Base-by-base conservation (phyloP, 257 asterid genomes). In the Jasminum sambac region DNA sequence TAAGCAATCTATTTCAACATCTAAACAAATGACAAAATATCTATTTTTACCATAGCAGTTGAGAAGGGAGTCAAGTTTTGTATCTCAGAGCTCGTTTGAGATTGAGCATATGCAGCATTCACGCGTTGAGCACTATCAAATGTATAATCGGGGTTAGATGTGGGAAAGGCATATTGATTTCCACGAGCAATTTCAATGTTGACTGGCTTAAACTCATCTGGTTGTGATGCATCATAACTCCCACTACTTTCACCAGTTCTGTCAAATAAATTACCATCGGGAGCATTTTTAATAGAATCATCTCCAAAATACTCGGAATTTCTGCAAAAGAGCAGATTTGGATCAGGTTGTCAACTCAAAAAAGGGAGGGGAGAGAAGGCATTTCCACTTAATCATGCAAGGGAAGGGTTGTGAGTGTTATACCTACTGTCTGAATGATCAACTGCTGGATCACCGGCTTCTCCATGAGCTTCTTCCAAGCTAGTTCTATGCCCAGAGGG, bases 251-350 rank as follows among this genome's bases (percentile, higher is more conserved):
- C 77, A 77, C 81, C 87, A 74, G 86, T 79, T 84, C 94, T 77
- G 60, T 84, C 90, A 85, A 77, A 84, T 71, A 94, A 70, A 81
- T 81, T 83, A 82, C 86, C 88, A 74, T 88, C 95, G 46, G 96
- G 69, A 40, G 83, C 84, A 84, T 84, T 84, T 77, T 91, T 73
- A 64, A 81, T 81, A 65, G 96, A 82, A 72, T 83, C 95, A 2
- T 88, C 98, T 34, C 72, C 90, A 79, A 85, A 91, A 72, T 88
- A 91, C 66, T 91, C 93, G 0, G 93, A 75, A 75, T 76, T 85
- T 78, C 96, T 95, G 99, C 84, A 74, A 75, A 76, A 68, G 26
- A 52, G 64, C 50, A 61, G 17, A 72, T 59, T 16, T 37, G 37
- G 66, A 66, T n/a, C 61, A 38, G 66, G 24, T 64, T 36, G 67